Base-by-base conservation (phyloP, 2,329 filamentous ascomycete species). In the Dactylellina drechsleri region DNA sequence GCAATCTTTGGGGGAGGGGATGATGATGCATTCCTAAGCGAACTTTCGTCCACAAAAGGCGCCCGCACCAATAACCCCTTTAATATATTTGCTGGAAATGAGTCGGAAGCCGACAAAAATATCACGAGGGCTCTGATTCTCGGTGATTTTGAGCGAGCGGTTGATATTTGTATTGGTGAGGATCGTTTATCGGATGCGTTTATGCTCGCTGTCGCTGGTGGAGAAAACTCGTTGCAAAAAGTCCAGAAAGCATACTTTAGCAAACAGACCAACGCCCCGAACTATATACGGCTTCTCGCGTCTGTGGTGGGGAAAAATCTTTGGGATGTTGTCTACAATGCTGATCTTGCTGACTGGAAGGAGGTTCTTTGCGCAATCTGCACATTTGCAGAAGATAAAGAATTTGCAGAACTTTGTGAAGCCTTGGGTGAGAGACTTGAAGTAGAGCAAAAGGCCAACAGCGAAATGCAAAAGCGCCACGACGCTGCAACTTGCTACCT, bases 241-340 rank as follows among this genome's bases (percentile, higher is more conserved):
- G 94, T 94, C 4, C 95, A 98, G 82, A 87, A 91, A 75, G 89
- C 93, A 12, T 99, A 99, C 81, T 88, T 99, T 77, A 90, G 92
- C 68, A 90, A 91, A 80, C 92, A 93, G 82, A 86, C 88, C 6
- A 90, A 90, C 71, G 90, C 90, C 28, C 94, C 96, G 0, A 98
- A 94, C 83, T 99, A 99, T 80, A 85, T 98, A 67, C 90, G 96
- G 50, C 86, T 99, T 7, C 86, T 99, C 65, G 90, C 92, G 60
- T 97, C 94, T 4, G 92, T 99, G 60, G 93, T 97, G 68, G 90
- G 91, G 76, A 98, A 98, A 85, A 97, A 99, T 80, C 86, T 99
- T 1, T 98, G 94, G 95, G 95, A 99, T 83, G 87, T 98, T 53
- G 95, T 98, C 6, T 92, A 98, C 83, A 99, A 99, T 80, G 95